phyloP scores from a whole-genome alignment of 257 asterid species.

The Solanum peruvianum region DNA sequence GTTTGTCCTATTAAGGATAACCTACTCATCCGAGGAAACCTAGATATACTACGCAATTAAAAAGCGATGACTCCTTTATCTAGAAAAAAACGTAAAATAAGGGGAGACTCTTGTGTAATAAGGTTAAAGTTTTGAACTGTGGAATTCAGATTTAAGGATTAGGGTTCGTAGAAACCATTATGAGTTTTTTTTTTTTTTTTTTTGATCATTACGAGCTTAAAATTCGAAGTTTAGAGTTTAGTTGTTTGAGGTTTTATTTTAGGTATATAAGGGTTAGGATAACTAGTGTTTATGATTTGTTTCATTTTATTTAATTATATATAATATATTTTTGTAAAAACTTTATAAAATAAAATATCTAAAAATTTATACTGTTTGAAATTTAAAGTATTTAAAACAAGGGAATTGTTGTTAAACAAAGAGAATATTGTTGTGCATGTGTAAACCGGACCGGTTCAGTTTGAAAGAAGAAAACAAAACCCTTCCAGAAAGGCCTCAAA shows the following conservation, averaged over 20 bases:
- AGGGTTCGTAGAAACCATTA: not conserved
- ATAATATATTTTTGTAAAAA: too few relatives aligned
- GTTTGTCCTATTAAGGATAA: not conserved
- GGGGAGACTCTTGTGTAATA: not conserved
- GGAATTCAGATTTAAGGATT: not conserved
- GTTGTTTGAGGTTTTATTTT: too few relatives aligned
- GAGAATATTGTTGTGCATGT: not conserved
- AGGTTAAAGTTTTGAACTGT: not conserved
- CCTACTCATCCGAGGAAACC: not conserved
- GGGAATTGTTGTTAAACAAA: not conserved
- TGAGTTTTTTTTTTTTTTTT: too few relatives aligned
- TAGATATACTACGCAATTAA: too few relatives aligned
- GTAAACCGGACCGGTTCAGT: not conserved
- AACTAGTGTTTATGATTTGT: too few relatives aligned
- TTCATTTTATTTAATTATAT: too few relatives aligned
- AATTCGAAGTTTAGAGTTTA: too few relatives aligned
- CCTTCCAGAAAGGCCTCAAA: constrained; percentile 14
- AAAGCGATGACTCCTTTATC: not conserved
- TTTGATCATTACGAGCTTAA: too few relatives aligned
- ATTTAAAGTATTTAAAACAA: not conserved
- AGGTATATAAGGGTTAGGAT: too few relatives aligned
- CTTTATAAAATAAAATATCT: too few relatives aligned
- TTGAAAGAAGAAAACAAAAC: not conserved
- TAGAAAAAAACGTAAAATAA: too few relatives aligned
- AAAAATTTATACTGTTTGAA: too few relatives aligned